Conservation (phyloP, 2,329 filamentous ascomycete species). For the Pseudogymnoascus sp. region DNA sequence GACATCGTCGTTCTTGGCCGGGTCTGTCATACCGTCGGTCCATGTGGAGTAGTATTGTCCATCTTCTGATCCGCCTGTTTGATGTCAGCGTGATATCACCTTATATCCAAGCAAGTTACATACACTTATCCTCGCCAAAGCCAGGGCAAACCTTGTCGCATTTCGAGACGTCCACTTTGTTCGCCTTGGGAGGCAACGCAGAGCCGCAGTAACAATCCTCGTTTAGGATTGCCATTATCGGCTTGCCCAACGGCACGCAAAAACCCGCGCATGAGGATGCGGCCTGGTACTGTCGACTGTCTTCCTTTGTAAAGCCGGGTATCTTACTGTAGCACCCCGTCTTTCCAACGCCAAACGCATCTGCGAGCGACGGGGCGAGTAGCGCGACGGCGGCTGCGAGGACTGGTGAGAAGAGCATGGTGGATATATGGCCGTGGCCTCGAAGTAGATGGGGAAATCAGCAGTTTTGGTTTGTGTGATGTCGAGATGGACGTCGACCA, state of each 20-base stretch:
- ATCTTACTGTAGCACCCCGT: neutral
- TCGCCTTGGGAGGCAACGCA: conserved; percentile 18
- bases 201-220: conserved; percentile 26
- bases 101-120: neutral
- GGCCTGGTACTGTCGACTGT: conserved; percentile 19
- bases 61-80: neutral
- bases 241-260: neutral
- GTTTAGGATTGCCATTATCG: conserved; percentile 13
- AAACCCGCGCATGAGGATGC: conserved; percentile 14
- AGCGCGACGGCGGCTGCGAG: neutral
- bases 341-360: neutral
- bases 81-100: neutral
- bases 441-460: neutral
- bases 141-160: conserved; percentile 24
- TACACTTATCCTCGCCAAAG: conserved; percentile 23
- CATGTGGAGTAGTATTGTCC: neutral
- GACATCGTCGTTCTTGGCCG: neutral
- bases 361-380: neutral
- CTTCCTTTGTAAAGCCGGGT: conserved; percentile 10
- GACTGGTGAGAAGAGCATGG: neutral
- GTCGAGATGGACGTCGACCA: neutral
- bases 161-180: conserved; percentile 15
- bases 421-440: neutral
- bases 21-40: neutral
- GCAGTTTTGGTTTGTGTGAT: neutral